phyloP scores from a whole-genome alignment of 225 moss, liverwort and hornwort species.

The Sphagnum tenellum region DNA sequence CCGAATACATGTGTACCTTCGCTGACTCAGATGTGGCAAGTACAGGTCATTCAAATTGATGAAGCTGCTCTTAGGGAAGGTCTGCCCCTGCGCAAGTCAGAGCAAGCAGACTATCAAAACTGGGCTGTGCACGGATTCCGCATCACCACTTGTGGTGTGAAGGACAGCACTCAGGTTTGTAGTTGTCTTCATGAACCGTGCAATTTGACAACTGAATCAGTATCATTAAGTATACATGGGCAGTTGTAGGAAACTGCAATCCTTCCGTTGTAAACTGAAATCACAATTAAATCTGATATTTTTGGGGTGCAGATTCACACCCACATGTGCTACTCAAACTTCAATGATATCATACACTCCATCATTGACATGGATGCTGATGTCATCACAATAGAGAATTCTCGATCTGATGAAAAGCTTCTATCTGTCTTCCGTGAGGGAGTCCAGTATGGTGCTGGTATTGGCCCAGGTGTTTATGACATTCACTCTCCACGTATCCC shows the following conservation, averaged over 20 bases:
- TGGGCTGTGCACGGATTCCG: constrained; percentile 75
- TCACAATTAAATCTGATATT: background rate
- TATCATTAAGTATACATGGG: too few species aligned
- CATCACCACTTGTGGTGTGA: constrained; percentile 48
- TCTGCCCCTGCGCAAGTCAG: constrained; percentile 49
- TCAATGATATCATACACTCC: constrained; percentile 68
- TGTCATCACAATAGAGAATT: constrained; percentile 94
- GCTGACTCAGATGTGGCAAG: background rate
- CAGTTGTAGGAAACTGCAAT: too few species aligned
- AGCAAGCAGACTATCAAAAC: constrained; percentile 50
- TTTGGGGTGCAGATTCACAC: constrained; percentile 36
- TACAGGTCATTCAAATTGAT: constrained; percentile 60
- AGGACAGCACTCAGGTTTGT: constrained; percentile 45
- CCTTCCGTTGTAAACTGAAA: too few species aligned
- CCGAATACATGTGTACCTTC: too few species aligned
- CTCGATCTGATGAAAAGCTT: constrained; percentile 85
- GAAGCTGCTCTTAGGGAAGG: constrained; percentile 63
- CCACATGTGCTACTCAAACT: constrained; percentile 71
- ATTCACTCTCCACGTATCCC: constrained; percentile 90
- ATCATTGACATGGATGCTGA: constrained; percentile 99
- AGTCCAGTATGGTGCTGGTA: constrained; percentile 69
- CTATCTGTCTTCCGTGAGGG: constrained; percentile 81
- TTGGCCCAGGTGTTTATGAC: constrained; percentile 87
- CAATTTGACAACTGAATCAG: too few species aligned
- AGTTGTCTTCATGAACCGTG: too few species aligned